Evolutionary conservation across 2,329 filamentous ascomycete species (phyloP).

Genomic region (Incumbomyces delicatus): DNA sequence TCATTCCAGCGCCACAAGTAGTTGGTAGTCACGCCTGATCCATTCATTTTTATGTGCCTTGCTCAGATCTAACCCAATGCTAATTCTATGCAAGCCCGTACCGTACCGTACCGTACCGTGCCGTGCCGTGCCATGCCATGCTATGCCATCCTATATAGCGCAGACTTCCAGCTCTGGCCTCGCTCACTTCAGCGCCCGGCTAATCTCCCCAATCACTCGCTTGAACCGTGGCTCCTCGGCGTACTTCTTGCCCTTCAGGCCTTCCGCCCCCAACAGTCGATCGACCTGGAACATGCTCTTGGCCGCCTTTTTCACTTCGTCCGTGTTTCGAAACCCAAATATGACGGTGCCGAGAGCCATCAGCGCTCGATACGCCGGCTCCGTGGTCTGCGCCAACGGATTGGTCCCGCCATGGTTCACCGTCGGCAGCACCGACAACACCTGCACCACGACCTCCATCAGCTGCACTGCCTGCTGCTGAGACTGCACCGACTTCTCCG

Average conservation of each 20-base stretch:
- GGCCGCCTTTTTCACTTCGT: constrained; percentile 48
- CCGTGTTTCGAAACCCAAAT: constrained; percentile 39
- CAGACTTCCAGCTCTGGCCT: no score
- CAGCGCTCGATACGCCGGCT: constrained; percentile 72
- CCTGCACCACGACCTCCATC: constrained; percentile 51
- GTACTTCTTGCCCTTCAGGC: constrained; percentile 36
- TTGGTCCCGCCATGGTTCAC: constrained; percentile 15
- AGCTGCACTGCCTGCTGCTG: constrained; percentile 39
- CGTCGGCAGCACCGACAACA: constrained; percentile 38
- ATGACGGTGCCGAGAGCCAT: constrained; percentile 75
- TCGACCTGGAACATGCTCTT: constrained; percentile 48
- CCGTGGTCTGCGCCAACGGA: constrained; percentile 59
- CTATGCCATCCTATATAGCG: no score
- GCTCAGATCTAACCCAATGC: no score
- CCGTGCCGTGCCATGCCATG: no score
- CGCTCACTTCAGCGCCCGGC: constrained; percentile 30
- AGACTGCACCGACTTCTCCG: constrained; percentile 35
- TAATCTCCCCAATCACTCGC: constrained; percentile 52
- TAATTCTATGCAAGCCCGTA: no score
- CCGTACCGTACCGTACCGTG: no score
- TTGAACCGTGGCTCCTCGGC: constrained; percentile 53
- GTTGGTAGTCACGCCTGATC: no score
- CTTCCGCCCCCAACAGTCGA: constrained; percentile 31
- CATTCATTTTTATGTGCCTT: no score
- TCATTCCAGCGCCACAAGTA: no score